These are phyloP conservation scores for Gaeumannomyces sp. DNA, from an alignment of 2,329 filamentous ascomycete species.

Conservation along the genomic window DNA sequence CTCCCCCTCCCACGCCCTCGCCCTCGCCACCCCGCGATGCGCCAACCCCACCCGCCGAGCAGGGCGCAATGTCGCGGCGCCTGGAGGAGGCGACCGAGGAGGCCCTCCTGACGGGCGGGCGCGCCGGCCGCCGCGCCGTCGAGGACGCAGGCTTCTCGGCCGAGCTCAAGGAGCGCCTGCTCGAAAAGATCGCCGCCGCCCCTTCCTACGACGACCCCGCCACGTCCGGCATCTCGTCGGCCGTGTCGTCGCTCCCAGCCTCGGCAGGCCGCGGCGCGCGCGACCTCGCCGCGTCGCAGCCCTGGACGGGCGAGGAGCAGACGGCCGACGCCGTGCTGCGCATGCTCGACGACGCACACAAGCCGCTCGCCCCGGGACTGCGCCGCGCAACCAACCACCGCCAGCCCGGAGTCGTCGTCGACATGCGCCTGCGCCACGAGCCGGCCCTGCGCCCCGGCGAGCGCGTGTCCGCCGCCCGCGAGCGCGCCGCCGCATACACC, in stretches of 20 bases:
- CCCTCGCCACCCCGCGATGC: neutral
- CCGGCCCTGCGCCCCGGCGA: slow-evolving; percentile 35
- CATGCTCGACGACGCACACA: slow-evolving; percentile 76
- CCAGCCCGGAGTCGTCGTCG: slow-evolving; percentile 34
- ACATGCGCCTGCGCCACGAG: slow-evolving; percentile 42
- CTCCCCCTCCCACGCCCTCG: neutral
- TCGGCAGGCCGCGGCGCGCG: slow-evolving; percentile 63
- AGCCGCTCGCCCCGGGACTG: slow-evolving; percentile 52
- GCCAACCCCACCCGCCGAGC: slow-evolving; percentile 16
- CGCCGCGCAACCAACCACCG: slow-evolving; percentile 31
- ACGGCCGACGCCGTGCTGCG: slow-evolving; percentile 71
- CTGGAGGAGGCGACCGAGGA: slow-evolving; percentile 59
- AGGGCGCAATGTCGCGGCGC: slow-evolving; percentile 48
- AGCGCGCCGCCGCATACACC: slow-evolving; percentile 49
- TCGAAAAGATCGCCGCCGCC: slow-evolving; percentile 50
- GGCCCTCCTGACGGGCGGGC: slow-evolving; percentile 51
- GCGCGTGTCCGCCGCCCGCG: slow-evolving; percentile 48
- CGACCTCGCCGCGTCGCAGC: slow-evolving; percentile 57
- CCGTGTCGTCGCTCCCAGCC: slow-evolving; percentile 29
- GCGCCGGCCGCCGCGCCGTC: slow-evolving; percentile 51
- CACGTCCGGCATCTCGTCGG: slow-evolving; percentile 30
- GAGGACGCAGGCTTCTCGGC: slow-evolving; percentile 59
- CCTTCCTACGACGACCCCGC: slow-evolving; percentile 44
- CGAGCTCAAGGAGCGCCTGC: slow-evolving; percentile 52
- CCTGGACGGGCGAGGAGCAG: slow-evolving; percentile 75